Percentiles rank a stretch among this genome's conserved stretches.
Conservation (phyloP, 345 rosid species). For the Pugionium dolabratum region DNA sequence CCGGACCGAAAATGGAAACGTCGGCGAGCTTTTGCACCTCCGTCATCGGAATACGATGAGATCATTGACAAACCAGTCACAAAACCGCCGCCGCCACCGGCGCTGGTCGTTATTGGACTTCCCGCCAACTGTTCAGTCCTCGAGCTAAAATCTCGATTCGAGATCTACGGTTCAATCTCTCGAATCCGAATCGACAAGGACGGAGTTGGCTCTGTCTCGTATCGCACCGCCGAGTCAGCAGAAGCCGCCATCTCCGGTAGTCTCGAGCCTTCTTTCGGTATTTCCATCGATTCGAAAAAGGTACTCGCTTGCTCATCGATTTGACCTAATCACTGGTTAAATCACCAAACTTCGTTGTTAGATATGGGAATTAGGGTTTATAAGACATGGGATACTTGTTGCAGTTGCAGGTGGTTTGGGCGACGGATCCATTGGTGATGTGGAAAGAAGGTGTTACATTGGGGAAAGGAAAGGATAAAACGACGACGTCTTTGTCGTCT, state of each 20-base stretch:
- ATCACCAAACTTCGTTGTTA: not conserved
- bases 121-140: slow-evolving; percentile 71
- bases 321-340: not conserved
- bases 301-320: slow-evolving; percentile 31
- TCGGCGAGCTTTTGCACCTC: slow-evolving; percentile 56
- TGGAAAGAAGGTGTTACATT: slow-evolving; percentile 70
- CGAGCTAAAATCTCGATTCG: slow-evolving; percentile 86
- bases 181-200: slow-evolving; percentile 77
- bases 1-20: slow-evolving; percentile 49
- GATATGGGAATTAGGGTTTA: slow-evolving; percentile 8
- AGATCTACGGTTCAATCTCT: slow-evolving; percentile 88
- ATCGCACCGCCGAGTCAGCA: slow-evolving; percentile 69
- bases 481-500: slow-evolving; percentile 46
- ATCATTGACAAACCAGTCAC: slow-evolving; percentile 42
- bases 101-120: slow-evolving; percentile 61
- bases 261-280: slow-evolving; percentile 69
- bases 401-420: slow-evolving; percentile 79
- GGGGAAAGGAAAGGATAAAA: slow-evolving; percentile 41
- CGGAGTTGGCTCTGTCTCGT: slow-evolving; percentile 58
- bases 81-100: slow-evolving; percentile 64
- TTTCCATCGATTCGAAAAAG: slow-evolving; percentile 58
- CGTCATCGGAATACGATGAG: slow-evolving; percentile 25
- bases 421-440: slow-evolving; percentile 69
- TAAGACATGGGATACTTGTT: not conserved
- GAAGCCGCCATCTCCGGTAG: slow-evolving; percentile 79